Conservation (phyloP, 1,284 basidiomycete genomes). For the Farysia itapuensis region DNA sequence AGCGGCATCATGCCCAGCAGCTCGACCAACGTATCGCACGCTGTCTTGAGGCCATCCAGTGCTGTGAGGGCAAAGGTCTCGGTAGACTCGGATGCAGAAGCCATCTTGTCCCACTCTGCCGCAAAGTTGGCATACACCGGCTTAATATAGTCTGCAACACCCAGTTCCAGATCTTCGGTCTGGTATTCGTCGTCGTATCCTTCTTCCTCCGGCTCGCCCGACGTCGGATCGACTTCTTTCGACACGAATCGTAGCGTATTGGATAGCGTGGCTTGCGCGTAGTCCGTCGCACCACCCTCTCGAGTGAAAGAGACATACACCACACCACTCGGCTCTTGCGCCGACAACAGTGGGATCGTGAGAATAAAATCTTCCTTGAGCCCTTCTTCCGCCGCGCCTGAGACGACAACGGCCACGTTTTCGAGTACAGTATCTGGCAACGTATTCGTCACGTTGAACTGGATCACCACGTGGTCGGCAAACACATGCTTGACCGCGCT, state of each 20-base stretch:
- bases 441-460: conserved; percentile 99
- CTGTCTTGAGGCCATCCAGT: conserved; percentile 83
- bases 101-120: conserved; percentile 91
- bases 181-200: conserved; percentile 99
- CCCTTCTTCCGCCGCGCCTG: conserved; percentile 77
- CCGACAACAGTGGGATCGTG: conserved; percentile 68
- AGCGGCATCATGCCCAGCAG: conserved; percentile 95
- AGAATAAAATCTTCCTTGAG: conserved; percentile 95
- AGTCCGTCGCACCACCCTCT: conserved; percentile 70
- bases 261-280: conserved; percentile 80
- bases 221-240: conserved; percentile 94
- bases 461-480: conserved; percentile 80
- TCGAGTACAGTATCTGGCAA: conserved; percentile 95
- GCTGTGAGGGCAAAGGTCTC: conserved; percentile 93
- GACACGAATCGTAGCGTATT: conserved; percentile 94
- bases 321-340: conserved; percentile 73
- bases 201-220: conserved; percentile 95
- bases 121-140: conserved; percentile 88
- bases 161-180: conserved; percentile 90
- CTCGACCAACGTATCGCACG: conserved; percentile 88
- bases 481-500: conserved; percentile 96
- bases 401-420: conserved; percentile 77
- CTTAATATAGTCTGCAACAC: conserved; percentile 87
- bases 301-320: conserved; percentile 95
- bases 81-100: conserved; percentile 64